Percentiles rank a stretch among this genome's conserved stretches.
These are phyloP conservation scores for Metarhizium anisopliae DNA, from an alignment of 2,329 filamentous ascomycete species.

Conservation along the genomic window DNA sequence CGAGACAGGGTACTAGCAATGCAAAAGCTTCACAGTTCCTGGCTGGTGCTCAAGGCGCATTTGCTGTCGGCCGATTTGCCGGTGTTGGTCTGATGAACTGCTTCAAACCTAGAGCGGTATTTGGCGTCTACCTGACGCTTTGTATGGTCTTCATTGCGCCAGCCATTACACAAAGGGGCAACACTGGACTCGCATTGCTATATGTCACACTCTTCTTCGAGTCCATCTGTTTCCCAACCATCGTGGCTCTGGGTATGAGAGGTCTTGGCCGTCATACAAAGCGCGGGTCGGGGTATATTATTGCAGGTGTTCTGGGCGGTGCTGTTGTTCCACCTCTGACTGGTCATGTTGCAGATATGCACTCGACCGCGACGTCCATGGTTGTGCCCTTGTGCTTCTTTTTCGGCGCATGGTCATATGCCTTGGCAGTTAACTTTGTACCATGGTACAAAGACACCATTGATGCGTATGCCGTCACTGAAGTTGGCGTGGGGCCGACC, in stretches of 20 bases:
- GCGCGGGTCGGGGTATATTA: constrained; percentile 60
- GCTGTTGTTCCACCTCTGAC: constrained; percentile 65
- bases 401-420: constrained; percentile 45
- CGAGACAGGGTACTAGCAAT: constrained; percentile 39
- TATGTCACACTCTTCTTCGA: constrained; percentile 70
- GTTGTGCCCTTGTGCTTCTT: constrained; percentile 56
- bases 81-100: constrained; percentile 60
- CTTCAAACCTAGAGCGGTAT: constrained; percentile 56
- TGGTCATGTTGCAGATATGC: constrained; percentile 39
- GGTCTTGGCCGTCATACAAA: constrained; percentile 73
- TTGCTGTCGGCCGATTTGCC: constrained; percentile 63
- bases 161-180: constrained; percentile 35
- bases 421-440: constrained; percentile 56
- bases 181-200: constrained; percentile 49
- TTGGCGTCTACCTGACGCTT: constrained; percentile 54
- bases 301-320: constrained; percentile 63
- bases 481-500: constrained; percentile 24
- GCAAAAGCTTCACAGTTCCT: constrained; percentile 56
- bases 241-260: constrained; percentile 68
- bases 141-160: constrained; percentile 55
- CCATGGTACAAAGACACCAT: constrained; percentile 54
- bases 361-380: constrained; percentile 52
- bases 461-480: constrained; percentile 43
- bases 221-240: constrained; percentile 72
- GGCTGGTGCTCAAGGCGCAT: constrained; percentile 64